phyloP scores from a whole-genome alignment of 345 rosid genomes.

The Erucastrum elatum region DNA sequence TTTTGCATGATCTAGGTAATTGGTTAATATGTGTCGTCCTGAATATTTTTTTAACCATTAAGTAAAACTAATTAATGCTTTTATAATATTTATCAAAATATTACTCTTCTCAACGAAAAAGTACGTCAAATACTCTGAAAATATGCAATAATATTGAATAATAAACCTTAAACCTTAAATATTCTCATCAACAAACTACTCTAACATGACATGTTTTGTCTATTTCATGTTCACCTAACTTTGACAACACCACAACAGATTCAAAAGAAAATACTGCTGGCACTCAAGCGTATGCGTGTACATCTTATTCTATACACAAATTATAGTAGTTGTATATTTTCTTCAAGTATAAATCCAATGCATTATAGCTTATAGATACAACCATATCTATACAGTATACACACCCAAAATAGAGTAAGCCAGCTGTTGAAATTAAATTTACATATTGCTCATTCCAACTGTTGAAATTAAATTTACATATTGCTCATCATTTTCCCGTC shows the following conservation, averaged over 20 bases:
- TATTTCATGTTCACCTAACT: neutral
- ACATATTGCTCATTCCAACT: neutral
- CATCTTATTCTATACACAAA: neutral
- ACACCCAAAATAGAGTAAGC: no score
- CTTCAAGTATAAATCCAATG: neutral
- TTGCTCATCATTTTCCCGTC: neutral
- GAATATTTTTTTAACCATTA: neutral
- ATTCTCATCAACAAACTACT: neutral
- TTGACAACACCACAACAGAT: neutral
- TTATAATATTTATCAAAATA: neutral
- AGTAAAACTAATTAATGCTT: neutral
- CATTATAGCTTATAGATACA: neutral
- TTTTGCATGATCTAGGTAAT: neutral
- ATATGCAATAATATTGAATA: neutral
- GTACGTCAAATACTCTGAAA: neutral
- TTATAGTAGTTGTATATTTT: no score
- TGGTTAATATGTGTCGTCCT: neutral
- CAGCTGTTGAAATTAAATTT: neutral
- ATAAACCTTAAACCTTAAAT: neutral
- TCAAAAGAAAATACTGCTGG: neutral
- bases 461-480: neutral
- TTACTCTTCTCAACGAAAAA: neutral
- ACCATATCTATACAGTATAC: neutral
- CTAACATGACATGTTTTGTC: neutral
- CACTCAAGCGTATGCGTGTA: conserved; percentile 1